A percentile compares a stretch with the other conserved stretches of the same genome.
These are phyloP conservation scores for Platismatia glauca DNA, from an alignment of 495 filamentous ascomycete species.

Conservation along the genomic window DNA sequence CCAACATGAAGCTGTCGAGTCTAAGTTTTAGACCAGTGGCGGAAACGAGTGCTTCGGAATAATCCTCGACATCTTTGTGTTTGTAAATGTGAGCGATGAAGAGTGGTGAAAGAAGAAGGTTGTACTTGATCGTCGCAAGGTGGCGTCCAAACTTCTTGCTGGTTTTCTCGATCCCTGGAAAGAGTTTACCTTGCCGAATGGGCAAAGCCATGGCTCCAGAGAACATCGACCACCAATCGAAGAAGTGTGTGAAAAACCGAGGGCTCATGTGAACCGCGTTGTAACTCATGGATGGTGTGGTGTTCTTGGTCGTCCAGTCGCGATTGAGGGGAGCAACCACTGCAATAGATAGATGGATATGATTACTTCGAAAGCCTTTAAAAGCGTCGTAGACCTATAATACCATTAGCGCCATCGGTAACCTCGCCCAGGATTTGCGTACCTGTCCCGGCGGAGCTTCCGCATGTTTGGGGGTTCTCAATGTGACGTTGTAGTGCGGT, in stretches of 20 bases:
- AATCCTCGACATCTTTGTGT: conserved; percentile 90
- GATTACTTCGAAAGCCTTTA: conserved; percentile 83
- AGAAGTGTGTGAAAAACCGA: conserved; percentile 96
- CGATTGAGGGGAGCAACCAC: conserved; percentile 73
- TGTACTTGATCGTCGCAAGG: conserved; percentile 95
- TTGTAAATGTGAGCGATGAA: conserved; percentile 97
- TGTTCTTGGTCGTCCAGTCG: conserved; percentile 67
- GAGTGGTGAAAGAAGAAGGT: conserved; percentile 79
- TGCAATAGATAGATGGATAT: conserved; percentile 89
- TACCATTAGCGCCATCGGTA: conserved; percentile 22
- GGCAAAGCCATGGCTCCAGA: conserved; percentile 91
- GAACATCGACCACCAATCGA: conserved; percentile 95
- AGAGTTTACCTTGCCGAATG: conserved; percentile 82
- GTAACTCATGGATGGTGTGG: conserved; percentile 73
- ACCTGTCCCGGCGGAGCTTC: conserved; percentile 45
- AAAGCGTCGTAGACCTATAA: conserved; percentile 75
- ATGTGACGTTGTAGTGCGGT: conserved; percentile 83
- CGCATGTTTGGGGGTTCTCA: conserved; percentile 69
- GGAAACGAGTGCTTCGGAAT: conserved; percentile 67
- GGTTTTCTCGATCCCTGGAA: conserved; percentile 85
- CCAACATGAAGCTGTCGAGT: conserved; percentile 90
- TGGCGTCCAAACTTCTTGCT: conserved; percentile 98
- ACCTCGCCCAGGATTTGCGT: conserved; percentile 24
- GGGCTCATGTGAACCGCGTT: conserved; percentile 90
- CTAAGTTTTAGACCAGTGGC: conserved; percentile 91